phyloP scores from a whole-genome alignment of 805 yeast species.

The Yamadazyma nakazawae region DNA sequence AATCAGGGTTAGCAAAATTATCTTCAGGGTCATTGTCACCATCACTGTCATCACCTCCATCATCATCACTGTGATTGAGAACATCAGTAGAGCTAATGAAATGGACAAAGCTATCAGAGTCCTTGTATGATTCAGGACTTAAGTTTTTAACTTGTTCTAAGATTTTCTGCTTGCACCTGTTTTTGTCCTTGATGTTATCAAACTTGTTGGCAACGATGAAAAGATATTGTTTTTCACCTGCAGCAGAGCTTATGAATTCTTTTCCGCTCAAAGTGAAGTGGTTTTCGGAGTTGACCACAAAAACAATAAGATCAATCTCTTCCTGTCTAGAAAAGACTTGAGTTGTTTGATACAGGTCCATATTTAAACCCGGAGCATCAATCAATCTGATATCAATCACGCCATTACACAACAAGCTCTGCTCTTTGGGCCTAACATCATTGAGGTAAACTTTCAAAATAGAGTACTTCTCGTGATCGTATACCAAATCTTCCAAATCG shows the following conservation, averaged over 20 bases:
- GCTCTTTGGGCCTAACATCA: constrained; percentile 65
- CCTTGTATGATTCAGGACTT: constrained; percentile 89
- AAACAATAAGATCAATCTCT: constrained; percentile 92
- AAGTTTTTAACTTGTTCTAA: constrained; percentile 80
- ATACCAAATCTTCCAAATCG: constrained; percentile 66
- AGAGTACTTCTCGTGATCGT: constrained; percentile 66
- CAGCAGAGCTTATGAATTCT: constrained; percentile 87
- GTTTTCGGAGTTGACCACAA: constrained; percentile 94
- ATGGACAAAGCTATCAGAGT: constrained; percentile 87
- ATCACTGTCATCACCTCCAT: constrained; percentile 28
- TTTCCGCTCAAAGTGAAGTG: constrained; percentile 92
- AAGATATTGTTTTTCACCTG: constrained; percentile 85
- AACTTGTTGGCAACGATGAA: constrained; percentile 93
- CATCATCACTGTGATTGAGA: constrained; percentile 35
- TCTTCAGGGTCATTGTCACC: constrained; percentile 25
- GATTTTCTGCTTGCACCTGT: constrained; percentile 71
- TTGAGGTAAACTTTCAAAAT: constrained; percentile 77
- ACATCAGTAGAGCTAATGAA: constrained; percentile 71
- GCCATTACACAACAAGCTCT: constrained; percentile 80
- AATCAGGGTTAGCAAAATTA: constrained; percentile 43
- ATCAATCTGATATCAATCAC: constrained; percentile 87
- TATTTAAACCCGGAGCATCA: constrained; percentile 95
- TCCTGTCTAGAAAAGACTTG: constrained; percentile 95
- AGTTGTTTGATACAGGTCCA: constrained; percentile 91
- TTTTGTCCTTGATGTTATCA: constrained; percentile 79